Base-by-base conservation (phyloP, 371 early-diverging fungal species). In the Mortierella sp. region DNA sequence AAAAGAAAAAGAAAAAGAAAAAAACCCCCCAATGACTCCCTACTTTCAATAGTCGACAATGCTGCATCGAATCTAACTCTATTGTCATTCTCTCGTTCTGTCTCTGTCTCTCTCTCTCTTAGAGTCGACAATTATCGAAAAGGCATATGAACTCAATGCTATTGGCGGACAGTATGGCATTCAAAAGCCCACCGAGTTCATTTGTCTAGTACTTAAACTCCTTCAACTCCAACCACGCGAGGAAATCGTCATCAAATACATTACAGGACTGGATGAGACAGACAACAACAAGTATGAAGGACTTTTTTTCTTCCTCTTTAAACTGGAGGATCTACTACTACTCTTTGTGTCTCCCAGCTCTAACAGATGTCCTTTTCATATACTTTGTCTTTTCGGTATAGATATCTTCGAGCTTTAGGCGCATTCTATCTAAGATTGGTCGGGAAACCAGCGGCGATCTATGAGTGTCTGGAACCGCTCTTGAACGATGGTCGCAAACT, bases 101-200 rank as follows among this genome's bases (percentile, higher is more conserved):
- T n/a, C n/a, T n/a, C n/a, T n/a, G n/a, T n/a, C n/a, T n/a, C 37
- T 9, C 37, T 23, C 58, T 57, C 60, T 43, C 21, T 47, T 75
- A 91, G 96, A 96, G 51, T 96, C 93, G 18, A 90, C 96, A 15
- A 81, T 97, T 18, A 89, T 97, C 80, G 98, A 97, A 71, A 92
- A 94, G 72, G 97, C 97, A 3, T 93, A 92, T 16, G 89, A 86
- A 15, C 82, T 98, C 6, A 83, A 80, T 2, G 83, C 79, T 52
- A 91, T 98, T 66, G 98, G 98, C 26, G 97, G 98, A 5, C 88
- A 89, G 65, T 96, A 87, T 74, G 97, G 95, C 4, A 89, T 88
- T 67, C 93, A 94, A 64, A 88, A 88, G 68, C 98, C 99, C 4
- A 95, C 96, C 11, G 92, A 93, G 66, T 98, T 98, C 74, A 80